Evolutionary conservation across 2,329 filamentous ascomycete genomes (phyloP).

Genomic region (Microcyclospora pomicola): DNA sequence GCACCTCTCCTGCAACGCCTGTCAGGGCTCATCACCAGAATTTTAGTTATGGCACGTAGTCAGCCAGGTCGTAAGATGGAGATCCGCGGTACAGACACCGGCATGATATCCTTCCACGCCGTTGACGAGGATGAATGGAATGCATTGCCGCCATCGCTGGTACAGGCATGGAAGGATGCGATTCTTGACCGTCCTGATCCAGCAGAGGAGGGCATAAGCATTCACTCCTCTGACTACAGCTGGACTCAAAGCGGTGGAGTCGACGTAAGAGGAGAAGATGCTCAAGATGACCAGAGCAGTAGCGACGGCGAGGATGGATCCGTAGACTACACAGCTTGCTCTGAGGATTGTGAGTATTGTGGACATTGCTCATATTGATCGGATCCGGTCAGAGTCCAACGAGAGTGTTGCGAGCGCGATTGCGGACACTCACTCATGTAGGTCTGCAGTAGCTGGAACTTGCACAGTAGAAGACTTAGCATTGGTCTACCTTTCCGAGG

Average conservation of each 20-base stretch:
- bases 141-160: conserved; percentile 3
- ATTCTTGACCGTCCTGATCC: not conserved
- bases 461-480: too few species aligned
- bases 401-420: too few species aligned
- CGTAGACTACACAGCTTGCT: conserved; percentile 8
- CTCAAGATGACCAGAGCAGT: conserved; percentile 1
- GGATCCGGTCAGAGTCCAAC: too few species aligned
- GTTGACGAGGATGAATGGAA: conserved; percentile 2
- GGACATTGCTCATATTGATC: conserved; percentile 2
- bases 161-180: conserved; percentile 1
- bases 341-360: conserved; percentile 7
- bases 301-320: conserved; percentile 5
- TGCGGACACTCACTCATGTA: too few species aligned
- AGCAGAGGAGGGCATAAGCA: not conserved
- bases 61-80: conserved; percentile 18
- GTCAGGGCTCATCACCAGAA: not conserved
- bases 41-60: conserved; percentile 9
- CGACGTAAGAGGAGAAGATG: not conserved
- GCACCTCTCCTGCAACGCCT: conserved; percentile 12
- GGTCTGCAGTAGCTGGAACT: too few species aligned
- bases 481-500: too few species aligned
- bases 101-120: conserved; percentile 23
- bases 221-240: not conserved
- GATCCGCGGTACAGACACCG: conserved; percentile 19
- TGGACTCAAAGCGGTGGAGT: not conserved